Base-by-base conservation (phyloP, 352 stramenopile species). In the Albugo candida region DNA sequence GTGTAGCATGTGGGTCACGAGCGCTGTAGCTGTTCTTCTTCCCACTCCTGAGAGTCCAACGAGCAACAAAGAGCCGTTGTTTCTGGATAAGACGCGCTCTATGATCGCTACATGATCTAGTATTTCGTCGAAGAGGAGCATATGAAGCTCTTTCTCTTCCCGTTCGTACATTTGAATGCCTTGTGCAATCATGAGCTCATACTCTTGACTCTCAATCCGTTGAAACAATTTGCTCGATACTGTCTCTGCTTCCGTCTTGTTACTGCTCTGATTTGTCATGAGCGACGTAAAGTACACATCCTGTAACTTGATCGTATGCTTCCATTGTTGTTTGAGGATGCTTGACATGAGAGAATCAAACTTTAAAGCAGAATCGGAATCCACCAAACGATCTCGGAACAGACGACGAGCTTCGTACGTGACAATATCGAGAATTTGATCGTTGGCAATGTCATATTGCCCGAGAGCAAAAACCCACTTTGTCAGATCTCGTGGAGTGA, bases 121-220 rank as follows among this genome's bases (percentile, higher is more conserved):
- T 19, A 95, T 86, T 45, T 97, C 83, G 14, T 85, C 66, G 36
- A 97, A 96, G 1, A 97, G 62, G n/a, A 92, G 56, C 62, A 97
- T 93, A 49, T 93, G 74, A 17, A 97, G 64, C 19, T 97, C 84
- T 36, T 88, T 83, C 50, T 97, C 85, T 53, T 97, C 91, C 11
- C 91, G 81, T 51, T 97, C 88, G 49, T 96, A 97, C n/a, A 96
- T 65, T 12, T 93, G 68, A 18, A 97, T 79, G 10, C 84, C 86
- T 39, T 96, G 83, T 13, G 67, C 41, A 2, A 97, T 72, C 5
- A 92, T 63, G 18, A 78, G 61, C 13, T 63, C 65, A 46, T 95
- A 96, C 21, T 96, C 87, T 5, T 87, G 74, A 18, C 63, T 75
- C 3, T 58, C 52, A 39, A 94, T 79, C 5, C 72, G 58, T n/a